Base-by-base conservation (phyloP, 1,139 yeast species). In the Blastobotrys capitulatus region DNA sequence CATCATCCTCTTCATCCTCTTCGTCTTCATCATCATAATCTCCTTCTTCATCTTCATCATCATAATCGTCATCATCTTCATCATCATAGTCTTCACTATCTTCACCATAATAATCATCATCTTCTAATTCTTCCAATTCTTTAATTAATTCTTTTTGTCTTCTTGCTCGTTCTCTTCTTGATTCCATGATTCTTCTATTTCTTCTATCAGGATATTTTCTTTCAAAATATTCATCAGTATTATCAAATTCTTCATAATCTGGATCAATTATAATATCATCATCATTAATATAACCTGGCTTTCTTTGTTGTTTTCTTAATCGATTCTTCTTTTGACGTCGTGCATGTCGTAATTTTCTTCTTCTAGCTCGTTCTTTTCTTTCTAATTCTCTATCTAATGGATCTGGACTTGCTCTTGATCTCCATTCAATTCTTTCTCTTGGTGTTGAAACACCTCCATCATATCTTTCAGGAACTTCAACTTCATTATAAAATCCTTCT, bases 51-150 rank as follows among this genome's bases (percentile, higher is more conserved):
- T 40, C 31, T 9, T 40, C 43, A 20, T 40, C 32, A 3, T 25
- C 34, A 2, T 4, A 2, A 20, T 41, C 44, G 12, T 41, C 37
- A 6, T 18, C 36, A 10, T 41, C 44, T 12, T 15, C 25, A 27
- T 41, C 44, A 15, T 41, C 22, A 8, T 41, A 34, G 6, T 41
- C 44, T 12, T 32, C 45, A 22, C 15, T 13, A 19, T 42, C 22
- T 13, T 34, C 38, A 20, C 35, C 25, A 29, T 31, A 36, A 41
- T 41, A 35, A 26, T 31, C 36, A 15, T 41, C 44, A 25, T 35
- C 18, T 35, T 35, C 38, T 13, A 35, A 19, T 8, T 35, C n/a
- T n/a, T 35, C 26, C 5, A 37, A 27, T 27, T 37, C 40, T 8
- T 26, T 22, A 10, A 37, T 6, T 6, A 37, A 8, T 10, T 36